phyloP scores from a whole-genome alignment of 257 asterid genomes.

The Nyctanthes arbortristis region DNA sequence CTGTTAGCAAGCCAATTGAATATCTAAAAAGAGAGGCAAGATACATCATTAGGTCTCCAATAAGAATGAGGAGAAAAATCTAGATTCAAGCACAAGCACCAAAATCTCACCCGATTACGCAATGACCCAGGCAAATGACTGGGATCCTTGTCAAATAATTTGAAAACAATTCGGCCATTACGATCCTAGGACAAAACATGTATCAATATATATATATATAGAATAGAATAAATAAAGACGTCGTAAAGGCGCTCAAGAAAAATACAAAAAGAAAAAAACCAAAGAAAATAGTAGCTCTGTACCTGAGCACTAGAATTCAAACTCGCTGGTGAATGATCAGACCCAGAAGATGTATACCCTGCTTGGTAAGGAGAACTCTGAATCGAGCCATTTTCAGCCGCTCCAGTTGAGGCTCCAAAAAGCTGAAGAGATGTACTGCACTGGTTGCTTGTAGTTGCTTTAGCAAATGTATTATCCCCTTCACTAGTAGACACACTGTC shows the following conservation, averaged over 20 bases:
- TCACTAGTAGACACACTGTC: slow-evolving; percentile 36
- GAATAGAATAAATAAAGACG: background rate
- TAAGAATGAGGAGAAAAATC: slow-evolving; percentile 9
- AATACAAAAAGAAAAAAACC: too few relatives aligned
- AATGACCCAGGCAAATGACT: slow-evolving; percentile 81
- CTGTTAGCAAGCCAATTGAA: slow-evolving; percentile 80
- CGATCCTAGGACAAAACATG: slow-evolving; percentile 76
- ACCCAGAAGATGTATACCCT: slow-evolving; percentile 72
- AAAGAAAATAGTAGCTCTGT: slow-evolving; percentile 9
- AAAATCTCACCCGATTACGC: slow-evolving; percentile 60
- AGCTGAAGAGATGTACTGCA: slow-evolving; percentile 71
- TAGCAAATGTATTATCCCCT: slow-evolving; percentile 35
- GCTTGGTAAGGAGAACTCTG: slow-evolving; percentile 59
- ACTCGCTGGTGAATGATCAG: slow-evolving; percentile 83
- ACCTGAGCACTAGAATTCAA: slow-evolving; percentile 70
- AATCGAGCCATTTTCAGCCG: slow-evolving; percentile 45
- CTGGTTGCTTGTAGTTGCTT: slow-evolving; percentile 36
- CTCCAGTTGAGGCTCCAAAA: slow-evolving; percentile 51
- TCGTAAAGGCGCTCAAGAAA: background rate
- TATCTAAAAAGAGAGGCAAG: slow-evolving; percentile 47
- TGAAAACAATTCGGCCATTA: slow-evolving; percentile 78
- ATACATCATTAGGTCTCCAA: slow-evolving; percentile 5
- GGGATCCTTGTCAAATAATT: slow-evolving; percentile 95
- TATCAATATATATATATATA: too few relatives aligned
- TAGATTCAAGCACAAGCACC: slow-evolving; percentile 13